Percentiles rank a stretch among this genome's conserved stretches.
These are phyloP conservation scores for Gossypium gossypioides DNA, from an alignment of 441 rosid genomes.

Conservation along the genomic window DNA sequence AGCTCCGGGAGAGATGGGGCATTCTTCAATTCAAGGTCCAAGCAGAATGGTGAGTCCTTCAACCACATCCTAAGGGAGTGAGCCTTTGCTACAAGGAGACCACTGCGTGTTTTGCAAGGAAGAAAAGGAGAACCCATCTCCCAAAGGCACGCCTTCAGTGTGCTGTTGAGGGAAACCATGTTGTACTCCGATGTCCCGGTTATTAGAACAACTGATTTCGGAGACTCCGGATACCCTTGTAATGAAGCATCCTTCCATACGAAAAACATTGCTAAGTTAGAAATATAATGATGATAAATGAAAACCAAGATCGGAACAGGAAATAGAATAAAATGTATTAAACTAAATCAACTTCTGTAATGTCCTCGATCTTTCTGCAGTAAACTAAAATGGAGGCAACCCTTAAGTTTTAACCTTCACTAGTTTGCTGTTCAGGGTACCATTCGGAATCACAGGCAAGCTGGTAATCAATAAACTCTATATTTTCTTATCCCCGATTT, in stretches of 20 bases:
- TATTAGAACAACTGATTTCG: constrained; percentile 86
- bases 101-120: constrained; percentile 73
- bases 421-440: not conserved
- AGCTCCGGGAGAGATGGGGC: constrained; percentile 49
- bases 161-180: constrained; percentile 63
- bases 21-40: constrained; percentile 81
- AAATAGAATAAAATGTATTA: not conserved
- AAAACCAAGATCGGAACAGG: not conserved
- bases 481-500: not conserved
- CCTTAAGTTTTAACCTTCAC: not conserved
- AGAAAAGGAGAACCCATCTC: constrained; percentile 97
- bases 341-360: not conserved
- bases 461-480: not conserved
- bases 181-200: constrained; percentile 86
- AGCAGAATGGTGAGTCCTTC: constrained; percentile 91
- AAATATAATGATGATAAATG: not conserved
- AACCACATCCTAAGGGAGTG: constrained; percentile 96
- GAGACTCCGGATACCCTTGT: constrained; percentile 79
- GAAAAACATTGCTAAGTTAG: not conserved
- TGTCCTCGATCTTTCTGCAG: not conserved
- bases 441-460: not conserved
- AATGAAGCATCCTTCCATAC: constrained; percentile 72
- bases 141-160: constrained; percentile 85
- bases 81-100: constrained; percentile 80
- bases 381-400: not conserved